phyloP scores from a whole-genome alignment of 495 filamentous ascomycete genomes.

The Neurospora cerealis region DNA sequence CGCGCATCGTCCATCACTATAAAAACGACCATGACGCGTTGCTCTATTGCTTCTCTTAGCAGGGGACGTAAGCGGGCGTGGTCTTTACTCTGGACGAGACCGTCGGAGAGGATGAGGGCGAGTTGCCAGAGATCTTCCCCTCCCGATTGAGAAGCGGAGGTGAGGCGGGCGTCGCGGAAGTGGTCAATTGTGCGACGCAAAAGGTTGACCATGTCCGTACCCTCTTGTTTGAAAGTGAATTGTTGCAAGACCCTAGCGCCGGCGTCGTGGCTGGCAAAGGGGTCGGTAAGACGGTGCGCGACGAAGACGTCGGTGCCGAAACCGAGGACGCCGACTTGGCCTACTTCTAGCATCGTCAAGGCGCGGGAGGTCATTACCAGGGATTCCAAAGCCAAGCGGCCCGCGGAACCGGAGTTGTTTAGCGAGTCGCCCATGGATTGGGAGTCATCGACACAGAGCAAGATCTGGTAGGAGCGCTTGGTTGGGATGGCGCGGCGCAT shows the following conservation, averaged over 20 bases:
- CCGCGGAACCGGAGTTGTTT: conserved; percentile 46
- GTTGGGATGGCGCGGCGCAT: conserved; percentile 85
- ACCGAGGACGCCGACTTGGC: conserved; percentile 77
- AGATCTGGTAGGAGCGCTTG: conserved; percentile 91
- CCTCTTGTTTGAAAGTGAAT: conserved; percentile 75
- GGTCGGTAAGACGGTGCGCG: conserved; percentile 74
- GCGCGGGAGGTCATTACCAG: conserved; percentile 78
- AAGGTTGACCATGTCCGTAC: conserved; percentile 75
- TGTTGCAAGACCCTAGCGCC: conserved; percentile 72
- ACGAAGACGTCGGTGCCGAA: conserved; percentile 83
- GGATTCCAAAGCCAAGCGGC: conserved; percentile 73
- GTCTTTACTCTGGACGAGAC: conserved; percentile 66
- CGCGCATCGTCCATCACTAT: conserved; percentile 81
- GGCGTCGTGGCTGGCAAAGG: conserved; percentile 67
- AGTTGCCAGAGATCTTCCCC: conserved; percentile 91
- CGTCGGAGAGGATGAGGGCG: conserved; percentile 84
- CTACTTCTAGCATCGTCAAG: conserved; percentile 84
- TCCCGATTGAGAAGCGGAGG: conserved; percentile 29
- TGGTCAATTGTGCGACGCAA: conserved; percentile 65
- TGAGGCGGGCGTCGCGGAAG: conserved; percentile 62
- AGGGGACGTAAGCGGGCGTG: conserved; percentile 75
- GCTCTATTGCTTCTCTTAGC: conserved; percentile 77
- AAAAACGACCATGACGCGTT: conserved; percentile 96
- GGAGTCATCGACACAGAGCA: conserved; percentile 94
- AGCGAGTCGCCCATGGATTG: conserved; percentile 64